Conservation (phyloP, 2,329 filamentous ascomycete species). For the Lecanicillium sp. region DNA sequence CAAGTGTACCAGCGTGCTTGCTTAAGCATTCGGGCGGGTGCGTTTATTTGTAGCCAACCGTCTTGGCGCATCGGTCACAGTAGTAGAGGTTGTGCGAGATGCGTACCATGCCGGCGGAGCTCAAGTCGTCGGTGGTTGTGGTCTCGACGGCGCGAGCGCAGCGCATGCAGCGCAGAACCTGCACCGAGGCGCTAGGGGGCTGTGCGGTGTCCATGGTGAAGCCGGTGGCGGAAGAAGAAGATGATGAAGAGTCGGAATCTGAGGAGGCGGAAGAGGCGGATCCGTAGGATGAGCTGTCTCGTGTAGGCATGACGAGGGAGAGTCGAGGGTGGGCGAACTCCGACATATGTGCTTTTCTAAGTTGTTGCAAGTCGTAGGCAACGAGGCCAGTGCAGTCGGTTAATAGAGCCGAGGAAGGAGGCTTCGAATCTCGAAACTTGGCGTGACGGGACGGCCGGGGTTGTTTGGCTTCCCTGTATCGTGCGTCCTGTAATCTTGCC, state of each 20-base stretch:
- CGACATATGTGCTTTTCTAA: conserved; percentile 7
- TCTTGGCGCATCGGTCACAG: conserved; percentile 55
- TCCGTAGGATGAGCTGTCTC: conserved; percentile 25
- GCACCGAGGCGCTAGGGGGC: conserved; percentile 43
- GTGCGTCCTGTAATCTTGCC: too few relatives aligned
- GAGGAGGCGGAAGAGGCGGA: conserved; percentile 22
- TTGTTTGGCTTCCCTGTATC: too few relatives aligned
- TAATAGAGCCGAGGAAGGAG: background rate
- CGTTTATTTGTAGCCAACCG: conserved; percentile 54
- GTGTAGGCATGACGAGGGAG: conserved; percentile 11
- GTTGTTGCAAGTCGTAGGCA: background rate
- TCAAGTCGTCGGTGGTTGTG: conserved; percentile 52
- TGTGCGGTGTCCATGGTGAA: conserved; percentile 41
- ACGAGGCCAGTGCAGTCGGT: conserved; percentile 2
- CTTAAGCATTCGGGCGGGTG: too few relatives aligned
- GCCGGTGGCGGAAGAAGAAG: conserved; percentile 20
- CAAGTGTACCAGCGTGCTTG: too few relatives aligned
- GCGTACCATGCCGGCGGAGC: conserved; percentile 53
- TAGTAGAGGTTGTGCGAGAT: conserved; percentile 61
- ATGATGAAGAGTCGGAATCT: conserved; percentile 34
- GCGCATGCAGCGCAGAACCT: conserved; percentile 55
- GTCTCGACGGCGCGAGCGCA: conserved; percentile 53
- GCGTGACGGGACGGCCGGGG: too few relatives aligned
- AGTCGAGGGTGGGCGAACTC: conserved; percentile 10
- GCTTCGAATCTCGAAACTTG: too few relatives aligned